Evolutionary conservation across 805 yeast genomes (phyloP).

Genomic region (Candida ovalis): DNA sequence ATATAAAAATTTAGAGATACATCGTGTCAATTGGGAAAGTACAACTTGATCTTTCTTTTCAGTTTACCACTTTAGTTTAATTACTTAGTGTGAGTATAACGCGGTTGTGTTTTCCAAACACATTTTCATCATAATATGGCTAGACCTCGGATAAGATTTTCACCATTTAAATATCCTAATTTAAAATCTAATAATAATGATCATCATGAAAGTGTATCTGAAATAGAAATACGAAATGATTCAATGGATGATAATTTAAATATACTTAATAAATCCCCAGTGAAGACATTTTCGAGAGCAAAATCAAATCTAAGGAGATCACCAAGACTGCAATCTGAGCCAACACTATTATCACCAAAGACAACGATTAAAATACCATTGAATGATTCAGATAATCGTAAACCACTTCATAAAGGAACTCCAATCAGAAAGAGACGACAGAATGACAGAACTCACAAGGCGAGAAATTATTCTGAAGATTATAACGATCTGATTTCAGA

Average conservation of each 20-base stretch:
- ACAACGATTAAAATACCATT: conserved; percentile 8
- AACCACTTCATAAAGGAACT: conserved; percentile 16
- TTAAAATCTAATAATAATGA: conserved; percentile 1
- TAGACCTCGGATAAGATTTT: conserved; percentile 20
- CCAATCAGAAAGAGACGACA: conserved; percentile 5
- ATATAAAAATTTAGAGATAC: too few species aligned
- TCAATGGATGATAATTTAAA: conserved; percentile 6
- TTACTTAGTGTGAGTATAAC: not conserved
- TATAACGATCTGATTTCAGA: conserved; percentile 9
- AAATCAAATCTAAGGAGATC: not conserved
- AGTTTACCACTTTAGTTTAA: too few species aligned
- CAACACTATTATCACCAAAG: not conserved
- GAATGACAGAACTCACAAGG: not conserved
- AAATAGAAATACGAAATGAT: not conserved
- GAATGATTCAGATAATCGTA: conserved; percentile 9
- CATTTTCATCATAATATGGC: conserved; percentile 7
- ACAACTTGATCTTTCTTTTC: too few species aligned
- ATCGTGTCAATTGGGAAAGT: too few species aligned
- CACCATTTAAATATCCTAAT: conserved; percentile 19
- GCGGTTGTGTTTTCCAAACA: not conserved
- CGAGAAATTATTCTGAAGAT: not conserved
- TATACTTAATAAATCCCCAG: conserved; percentile 4
- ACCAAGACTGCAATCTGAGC: not conserved
- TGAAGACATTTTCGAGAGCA: not conserved
- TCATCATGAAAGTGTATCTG: not conserved